A percentile compares a stretch with the other conserved stretches of the same genome.
Evolutionary conservation across 1,139 yeast genomes (phyloP).

Genomic region (Kurtzmaniella natalensis): DNA sequence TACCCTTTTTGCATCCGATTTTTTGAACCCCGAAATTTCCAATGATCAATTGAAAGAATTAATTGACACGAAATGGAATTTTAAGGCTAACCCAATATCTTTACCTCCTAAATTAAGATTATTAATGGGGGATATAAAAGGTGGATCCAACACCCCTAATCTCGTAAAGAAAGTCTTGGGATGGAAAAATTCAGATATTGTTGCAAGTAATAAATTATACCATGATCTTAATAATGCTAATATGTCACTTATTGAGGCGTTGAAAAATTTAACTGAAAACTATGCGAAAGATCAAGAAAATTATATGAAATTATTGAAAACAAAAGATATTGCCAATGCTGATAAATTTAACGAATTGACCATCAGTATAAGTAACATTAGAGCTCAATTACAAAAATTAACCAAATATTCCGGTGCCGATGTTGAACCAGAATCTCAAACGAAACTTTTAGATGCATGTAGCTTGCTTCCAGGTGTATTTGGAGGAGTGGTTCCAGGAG

Average conservation of each 20-base stretch:
- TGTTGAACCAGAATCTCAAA: slow-evolving; percentile 83
- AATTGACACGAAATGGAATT: slow-evolving; percentile 57
- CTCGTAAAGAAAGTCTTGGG: slow-evolving; percentile 69
- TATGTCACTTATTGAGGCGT: slow-evolving; percentile 45
- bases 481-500: slow-evolving; percentile 97
- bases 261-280: slow-evolving; percentile 36
- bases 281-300: slow-evolving; percentile 18
- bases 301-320: slow-evolving; percentile 13
- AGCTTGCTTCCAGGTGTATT: slow-evolving; percentile 61
- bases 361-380: slow-evolving; percentile 41
- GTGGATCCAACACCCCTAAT: slow-evolving; percentile 93
- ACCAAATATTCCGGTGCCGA: slow-evolving; percentile 72
- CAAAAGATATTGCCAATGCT: neutral
- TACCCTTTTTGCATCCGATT: slow-evolving; percentile 26
- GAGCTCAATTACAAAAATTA: slow-evolving; percentile 53
- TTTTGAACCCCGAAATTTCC: slow-evolving; percentile 4
- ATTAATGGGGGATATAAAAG: slow-evolving; percentile 88
- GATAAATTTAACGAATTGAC: slow-evolving; percentile 20
- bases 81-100: slow-evolving; percentile 47
- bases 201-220: slow-evolving; percentile 51
- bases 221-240: slow-evolving; percentile 55
- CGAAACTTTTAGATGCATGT: slow-evolving; percentile 63
- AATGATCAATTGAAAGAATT: slow-evolving; percentile 24
- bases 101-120: slow-evolving; percentile 67
- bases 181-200: slow-evolving; percentile 61